These are phyloP conservation scores for Allium cepa DNA, from an alignment of 106 monocot species.

Conservation along the genomic window DNA sequence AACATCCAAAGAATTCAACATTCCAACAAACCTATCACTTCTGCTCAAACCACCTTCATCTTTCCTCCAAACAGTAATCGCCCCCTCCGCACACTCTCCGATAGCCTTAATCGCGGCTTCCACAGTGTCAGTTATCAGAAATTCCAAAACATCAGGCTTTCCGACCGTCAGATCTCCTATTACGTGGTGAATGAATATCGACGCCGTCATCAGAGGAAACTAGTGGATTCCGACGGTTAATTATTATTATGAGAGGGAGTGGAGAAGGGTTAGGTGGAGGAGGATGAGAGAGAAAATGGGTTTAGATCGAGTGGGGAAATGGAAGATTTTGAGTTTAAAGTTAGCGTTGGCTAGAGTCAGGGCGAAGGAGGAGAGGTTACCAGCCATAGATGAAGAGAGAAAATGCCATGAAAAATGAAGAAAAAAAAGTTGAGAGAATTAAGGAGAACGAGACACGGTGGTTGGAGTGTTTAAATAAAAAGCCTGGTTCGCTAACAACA, in stretches of 20 bases:
- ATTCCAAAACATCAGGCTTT: conserved; percentile 52
- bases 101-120: conserved; percentile 47
- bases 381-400: conserved; percentile 8
- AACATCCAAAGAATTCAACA: conserved; percentile 38
- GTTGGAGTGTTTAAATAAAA: not conserved
- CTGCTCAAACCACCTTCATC: not conserved
- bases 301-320: conserved; percentile 18
- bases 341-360: not conserved
- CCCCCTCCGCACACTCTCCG: conserved; percentile 41
- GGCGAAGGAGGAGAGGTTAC: conserved; percentile 3
- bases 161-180: conserved; percentile 65
- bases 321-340: conserved; percentile 5
- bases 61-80: conserved; percentile 42
- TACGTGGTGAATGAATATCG: conserved; percentile 61
- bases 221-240: not conserved
- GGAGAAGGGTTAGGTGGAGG: conserved; percentile 52
- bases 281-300: conserved; percentile 36
- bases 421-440: not conserved
- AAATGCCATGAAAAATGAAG: conserved; percentile 22
- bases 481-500: not conserved
- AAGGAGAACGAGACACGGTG: not conserved
- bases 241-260: conserved; percentile 43
- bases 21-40: conserved; percentile 41
- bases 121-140: conserved; percentile 44
- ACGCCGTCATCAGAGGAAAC: conserved; percentile 13